Evolutionary conservation across 2,329 filamentous ascomycete species (phyloP).

Genomic region (Colletotrichum sublineola): DNA sequence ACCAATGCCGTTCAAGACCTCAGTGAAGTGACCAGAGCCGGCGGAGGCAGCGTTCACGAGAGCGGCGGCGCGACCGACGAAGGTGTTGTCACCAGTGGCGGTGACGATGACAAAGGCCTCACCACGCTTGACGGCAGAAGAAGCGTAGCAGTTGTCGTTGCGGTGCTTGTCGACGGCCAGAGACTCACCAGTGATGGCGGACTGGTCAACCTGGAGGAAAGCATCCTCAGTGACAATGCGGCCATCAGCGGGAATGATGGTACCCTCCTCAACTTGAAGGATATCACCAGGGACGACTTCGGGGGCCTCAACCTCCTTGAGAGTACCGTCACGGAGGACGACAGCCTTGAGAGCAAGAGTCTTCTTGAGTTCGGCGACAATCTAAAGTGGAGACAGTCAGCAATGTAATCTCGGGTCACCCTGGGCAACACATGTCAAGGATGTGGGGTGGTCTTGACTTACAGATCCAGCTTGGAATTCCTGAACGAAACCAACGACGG

Average conservation of each 20-base stretch:
- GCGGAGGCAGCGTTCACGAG: constrained; percentile 82
- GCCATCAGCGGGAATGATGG: constrained; percentile 91
- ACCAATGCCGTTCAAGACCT: constrained; percentile 90
- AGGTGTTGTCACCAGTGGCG: constrained; percentile 89
- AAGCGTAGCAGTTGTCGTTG: constrained; percentile 85
- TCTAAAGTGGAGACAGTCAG: constrained; percentile 51
- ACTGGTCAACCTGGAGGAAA: constrained; percentile 92
- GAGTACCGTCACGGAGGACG: constrained; percentile 83
- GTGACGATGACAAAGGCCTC: constrained; percentile 87
- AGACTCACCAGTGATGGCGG: constrained; percentile 91
- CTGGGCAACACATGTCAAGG: constrained; percentile 38
- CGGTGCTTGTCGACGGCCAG: constrained; percentile 91
- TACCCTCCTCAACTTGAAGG: constrained; percentile 90
- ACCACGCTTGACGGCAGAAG: constrained; percentile 91
- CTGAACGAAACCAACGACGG: constrained; percentile 87
- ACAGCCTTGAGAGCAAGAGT: constrained; percentile 89
- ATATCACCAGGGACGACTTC: constrained; percentile 93
- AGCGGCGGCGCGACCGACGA: constrained; percentile 89
- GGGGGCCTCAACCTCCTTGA: constrained; percentile 84
- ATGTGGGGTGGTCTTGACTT: constrained; percentile 30
- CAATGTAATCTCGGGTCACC: constrained; percentile 19
- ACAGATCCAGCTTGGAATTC: constrained; percentile 87
- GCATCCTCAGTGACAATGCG: constrained; percentile 86
- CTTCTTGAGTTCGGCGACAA: constrained; percentile 92
- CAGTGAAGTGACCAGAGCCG: constrained; percentile 88